phyloP scores from a whole-genome alignment of 2,329 filamentous ascomycete genomes.

The Botrytis hyacinthi region DNA sequence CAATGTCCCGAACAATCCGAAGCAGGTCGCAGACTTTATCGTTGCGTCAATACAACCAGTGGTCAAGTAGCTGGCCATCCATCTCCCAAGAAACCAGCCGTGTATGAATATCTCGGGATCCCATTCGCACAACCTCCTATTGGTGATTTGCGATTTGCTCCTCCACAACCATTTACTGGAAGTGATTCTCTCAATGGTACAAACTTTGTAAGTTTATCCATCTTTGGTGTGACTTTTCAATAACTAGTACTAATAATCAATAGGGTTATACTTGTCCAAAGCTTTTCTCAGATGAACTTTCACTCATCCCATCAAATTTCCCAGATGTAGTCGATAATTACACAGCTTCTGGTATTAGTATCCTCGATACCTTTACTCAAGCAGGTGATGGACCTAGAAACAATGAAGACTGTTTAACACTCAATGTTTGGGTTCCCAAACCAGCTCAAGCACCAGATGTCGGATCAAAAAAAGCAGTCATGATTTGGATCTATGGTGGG shows the following conservation, averaged over 20 bases:
- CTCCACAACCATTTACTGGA: constrained; percentile 22
- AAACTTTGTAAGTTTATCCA: constrained; percentile 28
- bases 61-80: constrained; percentile 33
- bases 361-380: constrained; percentile 7
- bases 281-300: not conserved
- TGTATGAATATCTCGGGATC: constrained; percentile 43
- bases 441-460: constrained; percentile 27
- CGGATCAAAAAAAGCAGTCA: constrained; percentile 42
- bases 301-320: not conserved
- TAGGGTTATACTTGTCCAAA: constrained; percentile 15
- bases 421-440: constrained; percentile 42
- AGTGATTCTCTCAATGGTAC: constrained; percentile 27
- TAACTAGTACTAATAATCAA: not conserved
- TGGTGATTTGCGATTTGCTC: constrained; percentile 42
- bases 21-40: not conserved
- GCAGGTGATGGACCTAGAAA: not conserved
- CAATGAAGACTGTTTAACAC: constrained; percentile 42
- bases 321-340: constrained; percentile 24
- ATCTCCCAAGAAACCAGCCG: constrained; percentile 26
- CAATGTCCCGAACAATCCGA: not conserved
- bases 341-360: constrained; percentile 27
- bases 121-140: constrained; percentile 43
- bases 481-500: constrained; percentile 48
- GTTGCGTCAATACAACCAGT: constrained; percentile 26
- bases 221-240: not conserved